Base-by-base conservation (phyloP, 148 eudicot genomes). In the Amaranthus cruentus region DNA sequence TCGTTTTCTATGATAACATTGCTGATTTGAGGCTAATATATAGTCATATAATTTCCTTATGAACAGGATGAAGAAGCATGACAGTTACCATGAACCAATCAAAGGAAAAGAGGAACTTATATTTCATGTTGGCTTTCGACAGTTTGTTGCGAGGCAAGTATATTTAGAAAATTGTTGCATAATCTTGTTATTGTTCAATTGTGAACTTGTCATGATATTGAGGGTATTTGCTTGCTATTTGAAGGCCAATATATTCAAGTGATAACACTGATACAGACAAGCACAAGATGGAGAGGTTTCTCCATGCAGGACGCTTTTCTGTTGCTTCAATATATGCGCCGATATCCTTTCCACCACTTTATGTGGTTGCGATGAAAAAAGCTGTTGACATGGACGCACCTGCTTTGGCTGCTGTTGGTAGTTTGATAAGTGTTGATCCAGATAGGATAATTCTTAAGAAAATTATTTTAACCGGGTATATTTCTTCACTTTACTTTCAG, bases 281-380 rank as follows among this genome's bases (percentile, higher is more conserved):
- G 86, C 88, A 85, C 87, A 95, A 95, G 85, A 91, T 95, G 98
- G 98, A 95, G 82, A 91, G 88, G 79, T 95, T 95, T 84, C 97
- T 95, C 81, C 97, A 91, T 85, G 79, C 89, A 2, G 98, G 98
- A 56, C 79, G 87, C 56, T 90, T 88, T 82, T 91, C 93, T 7
- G 77, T 95, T 70, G 97, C 97, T 75, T 91, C 98, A 56, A 79
- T 95, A 62, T 95, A 83, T 81, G 98, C 97, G 63, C 98, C 98
- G 54, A 90, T 91, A 73, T 90, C 85, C 72, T 91, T 95, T 84
- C 88, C 91, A 71, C 86, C 97, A 72, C 88, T 84, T 81, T 90
- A 90, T 74, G 76, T 95, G 79, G 76, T 95, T 73, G 97, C 85
- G 69, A 82, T 91, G 78, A 95, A 95, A 79, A 82, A 49, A 74